Evolutionary conservation across 1,139 yeast genomes (phyloP), one percentile per base, ranked within the genome.

Genomic region (Martiniozyma asiatica): DNA sequence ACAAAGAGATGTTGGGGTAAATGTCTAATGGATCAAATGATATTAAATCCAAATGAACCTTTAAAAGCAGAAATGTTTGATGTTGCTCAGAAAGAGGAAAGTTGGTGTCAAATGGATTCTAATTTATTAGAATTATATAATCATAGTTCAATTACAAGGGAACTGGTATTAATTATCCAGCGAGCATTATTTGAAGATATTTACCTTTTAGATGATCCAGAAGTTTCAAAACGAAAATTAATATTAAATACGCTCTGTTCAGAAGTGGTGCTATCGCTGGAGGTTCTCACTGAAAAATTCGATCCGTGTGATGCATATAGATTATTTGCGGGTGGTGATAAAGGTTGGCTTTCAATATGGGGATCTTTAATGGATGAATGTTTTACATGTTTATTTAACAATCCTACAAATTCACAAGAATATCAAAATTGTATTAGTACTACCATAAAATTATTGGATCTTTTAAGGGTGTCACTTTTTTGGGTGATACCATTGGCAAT

Each of bases 1-100:
- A 94, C 95, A n/a, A 89, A 92, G 49, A 65, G 94, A 33, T 67
- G 73, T 23, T 92, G 98, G 98, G 97, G 97, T 8, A 61, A 65
- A 29, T 47, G 47, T 30, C 36, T 50, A 6, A 18, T 30, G 8
- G 11, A 21, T 8, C 26, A 21, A 14, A 12, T 30, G n/a, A 14
- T 17, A 8, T 16, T 24, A 9, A 24, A 25, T 12, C 11, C 25
- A 8, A 12, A 25, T 7, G 14, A 24, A 10, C 7, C 24, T 8
- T 16, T 14, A 11, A 26, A 30, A 6, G 26, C 25, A 19, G 22
- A 22, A 13, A 24, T 24, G 11, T 8, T 30, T 19, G 25, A 6
- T 6, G 18, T 6, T 17, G 7, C 6, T 6, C 18, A 72, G 31
- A 55, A 65, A 20, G 42, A 57, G 3, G 78, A 71, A 37, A 87